Base-by-base conservation (phyloP, 148 eudicot genomes). In the Cornus suecica region DNA sequence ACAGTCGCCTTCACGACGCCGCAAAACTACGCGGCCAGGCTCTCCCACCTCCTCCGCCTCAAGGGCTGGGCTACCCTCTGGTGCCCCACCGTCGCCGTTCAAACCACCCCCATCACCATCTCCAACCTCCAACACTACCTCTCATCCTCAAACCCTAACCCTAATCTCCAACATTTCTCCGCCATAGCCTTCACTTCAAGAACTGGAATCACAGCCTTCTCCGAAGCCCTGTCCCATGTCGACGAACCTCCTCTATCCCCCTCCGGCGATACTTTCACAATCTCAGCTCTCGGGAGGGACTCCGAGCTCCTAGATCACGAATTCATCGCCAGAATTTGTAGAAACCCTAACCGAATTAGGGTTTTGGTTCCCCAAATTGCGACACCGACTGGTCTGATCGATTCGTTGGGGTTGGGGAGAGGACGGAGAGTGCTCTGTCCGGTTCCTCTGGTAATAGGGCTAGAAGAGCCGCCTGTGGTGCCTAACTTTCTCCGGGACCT, bases 131-230 rank as follows among this genome's bases (percentile, higher is more conserved):
- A 65, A 48, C 76, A 30, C 71, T 72, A 72, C 42, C 74, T 79
- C 80, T 72, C 68, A 69, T 42, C 80, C 25, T 81, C 76, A 26
- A 74, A 45, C 16, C 70, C 70, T 13, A 74, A 48, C 70, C 14
- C n/a, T n/a, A 34, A 51, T 24, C 87, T 91, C 72, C 63, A 82
- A 31, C 52, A 78, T 26, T 88, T 78, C 81, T 89, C 97, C 65
- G 94, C 94, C 85, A 14, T 93, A 72, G 94, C 97, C 0, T 93
- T 93, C 92, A 89, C 97, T 73, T 93, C 97, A 30, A 83, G 97
- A 74, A 58, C 90, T 61, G 98, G 96, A 23, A 89, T 93, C 84
- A 10, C 96, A 64, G 85, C 96, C 54, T 89, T 93, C 81, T 58
- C 76, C 32, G 31, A 85, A 74, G 96, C 92, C 71, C 73, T 90